These are phyloP conservation scores for Claviceps cyperi DNA, from an alignment of 2,329 filamentous ascomycete genomes.

Conservation along the genomic window DNA sequence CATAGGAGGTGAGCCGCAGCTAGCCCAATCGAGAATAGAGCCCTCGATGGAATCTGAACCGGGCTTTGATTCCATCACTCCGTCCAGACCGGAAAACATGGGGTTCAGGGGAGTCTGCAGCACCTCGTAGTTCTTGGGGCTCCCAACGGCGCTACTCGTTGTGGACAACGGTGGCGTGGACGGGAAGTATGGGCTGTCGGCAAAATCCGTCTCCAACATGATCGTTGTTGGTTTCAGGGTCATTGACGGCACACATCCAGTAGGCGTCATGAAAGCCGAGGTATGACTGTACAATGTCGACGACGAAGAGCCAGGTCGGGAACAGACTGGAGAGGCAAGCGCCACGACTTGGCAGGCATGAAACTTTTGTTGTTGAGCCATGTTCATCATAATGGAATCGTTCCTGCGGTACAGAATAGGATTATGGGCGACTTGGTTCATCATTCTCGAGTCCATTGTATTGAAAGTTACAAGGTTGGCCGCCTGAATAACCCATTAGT, in stretches of 20 bases:
- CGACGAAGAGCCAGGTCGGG: conserved; percentile 48
- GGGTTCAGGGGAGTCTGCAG: conserved; percentile 73
- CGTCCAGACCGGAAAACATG: conserved; percentile 59
- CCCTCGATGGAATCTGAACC: conserved; percentile 59
- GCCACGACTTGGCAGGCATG: conserved; percentile 36
- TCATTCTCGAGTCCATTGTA: conserved; percentile 52
- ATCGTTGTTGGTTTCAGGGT: conserved; percentile 43
- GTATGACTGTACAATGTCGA: conserved; percentile 41
- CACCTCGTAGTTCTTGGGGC: conserved; percentile 64
- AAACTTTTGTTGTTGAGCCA: conserved; percentile 6
- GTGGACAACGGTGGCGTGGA: conserved; percentile 79
- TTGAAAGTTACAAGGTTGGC: not conserved
- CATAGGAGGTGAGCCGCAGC: conserved; percentile 68
- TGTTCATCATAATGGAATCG: conserved; percentile 46
- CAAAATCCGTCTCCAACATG: conserved; percentile 63
- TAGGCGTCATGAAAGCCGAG: conserved; percentile 54
- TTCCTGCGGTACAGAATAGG: conserved; percentile 81
- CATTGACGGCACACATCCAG: conserved; percentile 59
- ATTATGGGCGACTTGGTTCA: conserved; percentile 51
- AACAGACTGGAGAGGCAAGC: conserved; percentile 49
- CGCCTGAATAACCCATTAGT: not conserved
- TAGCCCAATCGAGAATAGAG: conserved; percentile 64
- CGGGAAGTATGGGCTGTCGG: conserved; percentile 59
- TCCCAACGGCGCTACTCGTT: conserved; percentile 72
- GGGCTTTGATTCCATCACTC: conserved; percentile 50